phyloP scores from a whole-genome alignment of 306 rosid species.

The Astragalus glycyphyllos region DNA sequence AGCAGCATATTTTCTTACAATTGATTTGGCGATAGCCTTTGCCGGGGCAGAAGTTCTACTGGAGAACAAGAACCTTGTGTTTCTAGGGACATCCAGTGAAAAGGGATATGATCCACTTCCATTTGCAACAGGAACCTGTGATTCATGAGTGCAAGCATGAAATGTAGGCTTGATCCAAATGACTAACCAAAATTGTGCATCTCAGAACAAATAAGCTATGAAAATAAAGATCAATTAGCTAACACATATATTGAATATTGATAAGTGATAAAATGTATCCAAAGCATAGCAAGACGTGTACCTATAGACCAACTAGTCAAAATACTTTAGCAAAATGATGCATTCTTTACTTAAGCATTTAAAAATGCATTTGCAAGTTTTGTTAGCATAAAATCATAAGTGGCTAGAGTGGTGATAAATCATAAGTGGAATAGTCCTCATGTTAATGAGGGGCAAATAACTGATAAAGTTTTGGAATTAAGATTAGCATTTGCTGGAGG shows the following conservation, averaged over 20 bases:
- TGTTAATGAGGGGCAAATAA: constrained; percentile 29
- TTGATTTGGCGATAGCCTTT: constrained; percentile 90
- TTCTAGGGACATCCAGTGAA: constrained; percentile 91
- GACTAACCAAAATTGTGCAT: constrained; percentile 17
- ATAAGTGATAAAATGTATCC: background rate
- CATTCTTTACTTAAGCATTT: constrained; percentile 31
- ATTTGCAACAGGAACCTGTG: constrained; percentile 96
- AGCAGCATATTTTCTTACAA: constrained; percentile 63
- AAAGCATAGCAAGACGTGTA: constrained; percentile 28
- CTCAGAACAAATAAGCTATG: constrained; percentile 10
- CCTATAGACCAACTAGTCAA: constrained; percentile 16
- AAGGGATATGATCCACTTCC: constrained; percentile 96
- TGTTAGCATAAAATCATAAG: background rate
- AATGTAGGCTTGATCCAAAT: constrained; percentile 26
- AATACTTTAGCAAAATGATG: constrained; percentile 35
- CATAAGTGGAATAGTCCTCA: constrained; percentile 11
- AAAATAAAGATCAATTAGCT: constrained; percentile 36
- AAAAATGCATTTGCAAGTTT: constrained; percentile 27
- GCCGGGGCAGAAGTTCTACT: constrained; percentile 85
- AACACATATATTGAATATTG: background rate
- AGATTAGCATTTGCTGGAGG: constrained; percentile 18
- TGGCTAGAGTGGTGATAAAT: constrained; percentile 24
- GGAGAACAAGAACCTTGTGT: constrained; percentile 95
- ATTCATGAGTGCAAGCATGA: constrained; percentile 43
- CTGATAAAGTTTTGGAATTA: background rate